phyloP scores from a whole-genome alignment of 2,329 filamentous ascomycete genomes.

The Aureobasidium melanogenum region DNA sequence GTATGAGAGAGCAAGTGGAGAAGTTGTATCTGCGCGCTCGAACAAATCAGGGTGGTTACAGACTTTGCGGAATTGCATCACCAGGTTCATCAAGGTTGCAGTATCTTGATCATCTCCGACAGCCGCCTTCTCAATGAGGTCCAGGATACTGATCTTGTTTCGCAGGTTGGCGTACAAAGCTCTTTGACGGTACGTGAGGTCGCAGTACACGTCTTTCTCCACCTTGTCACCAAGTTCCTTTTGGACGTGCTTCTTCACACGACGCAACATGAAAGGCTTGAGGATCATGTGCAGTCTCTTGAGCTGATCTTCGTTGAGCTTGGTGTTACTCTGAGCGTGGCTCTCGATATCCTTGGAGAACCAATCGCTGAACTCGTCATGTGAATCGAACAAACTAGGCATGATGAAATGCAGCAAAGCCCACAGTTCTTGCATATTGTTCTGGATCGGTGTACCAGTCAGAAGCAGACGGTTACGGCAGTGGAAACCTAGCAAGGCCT shows the following conservation, averaged over 20 bases:
- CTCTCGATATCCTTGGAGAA: conserved; percentile 96
- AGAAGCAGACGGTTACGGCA: conserved; percentile 89
- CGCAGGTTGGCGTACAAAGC: conserved; percentile 87
- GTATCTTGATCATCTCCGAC: conserved; percentile 91
- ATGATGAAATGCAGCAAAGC: conserved; percentile 98
- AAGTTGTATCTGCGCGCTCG: conserved; percentile 84
- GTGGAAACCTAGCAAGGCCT: conserved; percentile 85
- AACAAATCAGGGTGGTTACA: conserved; percentile 98
- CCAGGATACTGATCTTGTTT: conserved; percentile 97
- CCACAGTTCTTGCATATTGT: conserved; percentile 99
- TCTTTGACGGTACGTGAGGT: conserved; percentile 90
- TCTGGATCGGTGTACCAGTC: conserved; percentile 96
- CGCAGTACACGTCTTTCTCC: conserved; percentile 90
- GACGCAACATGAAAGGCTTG: conserved; percentile 98
- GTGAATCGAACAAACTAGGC: conserved; percentile 94
- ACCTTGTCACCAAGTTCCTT: conserved; percentile 99
- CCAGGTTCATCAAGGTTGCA: conserved; percentile 94
- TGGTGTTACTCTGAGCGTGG: conserved; percentile 98
- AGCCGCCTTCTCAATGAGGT: conserved; percentile 93
- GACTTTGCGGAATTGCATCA: conserved; percentile 99
- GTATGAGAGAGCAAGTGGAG: conserved; percentile 71
- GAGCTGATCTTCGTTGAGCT: conserved; percentile 95
- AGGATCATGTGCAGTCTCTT: conserved; percentile 97
- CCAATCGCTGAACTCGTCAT: conserved; percentile 90
- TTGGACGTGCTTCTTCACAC: conserved; percentile 99